phyloP scores from a whole-genome alignment of 306 rosid species.

The Lagenaria siceraria region DNA sequence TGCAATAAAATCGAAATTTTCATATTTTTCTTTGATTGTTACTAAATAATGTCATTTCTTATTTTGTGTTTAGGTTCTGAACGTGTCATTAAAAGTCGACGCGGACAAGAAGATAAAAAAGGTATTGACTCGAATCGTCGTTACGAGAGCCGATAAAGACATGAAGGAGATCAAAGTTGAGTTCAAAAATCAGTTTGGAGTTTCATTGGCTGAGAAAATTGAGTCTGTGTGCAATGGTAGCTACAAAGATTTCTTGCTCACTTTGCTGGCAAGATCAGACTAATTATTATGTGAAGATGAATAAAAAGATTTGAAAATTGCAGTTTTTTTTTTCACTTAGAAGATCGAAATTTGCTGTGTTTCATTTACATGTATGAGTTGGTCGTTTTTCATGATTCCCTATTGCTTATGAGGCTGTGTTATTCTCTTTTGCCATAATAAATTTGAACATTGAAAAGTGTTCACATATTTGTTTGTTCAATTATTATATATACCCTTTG shows the following conservation, averaged over 20 bases:
- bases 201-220: constrained; percentile 39
- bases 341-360: not conserved
- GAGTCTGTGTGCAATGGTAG: constrained; percentile 55
- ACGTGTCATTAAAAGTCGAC: constrained; percentile 39
- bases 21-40: not conserved
- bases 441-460: not conserved
- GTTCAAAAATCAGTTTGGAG: constrained; percentile 36
- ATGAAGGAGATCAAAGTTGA: constrained; percentile 52
- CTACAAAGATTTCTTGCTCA: constrained; percentile 74
- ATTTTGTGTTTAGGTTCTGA: constrained; percentile 32
- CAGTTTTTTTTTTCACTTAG: not conserved
- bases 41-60: not conserved
- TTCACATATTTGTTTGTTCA: not conserved
- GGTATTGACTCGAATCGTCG: constrained; percentile 65
- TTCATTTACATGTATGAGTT: not conserved
- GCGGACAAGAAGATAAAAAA: constrained; percentile 48
- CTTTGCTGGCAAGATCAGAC: constrained; percentile 44
- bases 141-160: constrained; percentile 66
- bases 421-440: not conserved
- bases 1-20: not conserved
- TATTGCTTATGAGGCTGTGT: not conserved
- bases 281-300: not conserved
- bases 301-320: not conserved
- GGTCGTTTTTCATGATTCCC: not conserved
- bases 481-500: not conserved